These are phyloP conservation scores for Hylodesmum podocarpum DNA, from an alignment of 306 rosid genomes.

Conservation along the genomic window DNA sequence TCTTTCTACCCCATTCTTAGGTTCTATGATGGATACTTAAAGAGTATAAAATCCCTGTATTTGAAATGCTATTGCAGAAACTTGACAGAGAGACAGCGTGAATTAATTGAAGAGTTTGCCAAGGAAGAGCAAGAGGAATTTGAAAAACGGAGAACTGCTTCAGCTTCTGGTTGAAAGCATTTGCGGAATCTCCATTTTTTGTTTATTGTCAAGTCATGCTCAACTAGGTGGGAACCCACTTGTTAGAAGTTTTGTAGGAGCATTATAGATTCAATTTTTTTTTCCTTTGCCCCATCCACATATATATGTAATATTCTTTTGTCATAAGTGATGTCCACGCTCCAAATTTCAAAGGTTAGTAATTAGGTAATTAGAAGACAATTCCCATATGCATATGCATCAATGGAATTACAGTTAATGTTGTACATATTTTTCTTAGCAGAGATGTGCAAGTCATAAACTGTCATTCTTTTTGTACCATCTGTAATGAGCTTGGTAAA, in stretches of 20 bases:
- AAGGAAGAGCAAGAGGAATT: slow-evolving; percentile 70
- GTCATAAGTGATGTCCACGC: neutral
- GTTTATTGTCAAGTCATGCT: neutral
- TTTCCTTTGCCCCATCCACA: slow-evolving; percentile 6
- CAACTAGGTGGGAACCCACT: slow-evolving; percentile 20
- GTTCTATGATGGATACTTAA: neutral
- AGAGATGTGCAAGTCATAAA: slow-evolving; percentile 22
- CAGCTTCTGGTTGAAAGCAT: slow-evolving; percentile 55
- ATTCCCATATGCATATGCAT: slow-evolving; percentile 24
- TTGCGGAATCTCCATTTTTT: neutral
- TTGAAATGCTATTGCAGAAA: slow-evolving; percentile 47
- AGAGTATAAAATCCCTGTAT: neutral
- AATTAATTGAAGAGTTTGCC: slow-evolving; percentile 82
- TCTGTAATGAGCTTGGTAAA: neutral
- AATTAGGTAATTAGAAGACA: slow-evolving; percentile 18
- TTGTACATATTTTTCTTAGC: slow-evolving; percentile 31
- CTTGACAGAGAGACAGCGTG: slow-evolving; percentile 71
- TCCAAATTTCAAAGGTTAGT: slow-evolving; percentile 16
- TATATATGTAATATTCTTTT: slow-evolving; percentile 32
- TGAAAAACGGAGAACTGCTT: slow-evolving; percentile 48
- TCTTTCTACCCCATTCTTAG: neutral
- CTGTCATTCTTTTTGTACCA: neutral
- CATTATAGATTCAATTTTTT: slow-evolving; percentile 19
- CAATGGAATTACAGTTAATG: neutral
- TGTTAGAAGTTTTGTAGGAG: slow-evolving; percentile 63